Conservation (phyloP, 192 early-diverging fungal species). For the Coemansia pectinata region DNA sequence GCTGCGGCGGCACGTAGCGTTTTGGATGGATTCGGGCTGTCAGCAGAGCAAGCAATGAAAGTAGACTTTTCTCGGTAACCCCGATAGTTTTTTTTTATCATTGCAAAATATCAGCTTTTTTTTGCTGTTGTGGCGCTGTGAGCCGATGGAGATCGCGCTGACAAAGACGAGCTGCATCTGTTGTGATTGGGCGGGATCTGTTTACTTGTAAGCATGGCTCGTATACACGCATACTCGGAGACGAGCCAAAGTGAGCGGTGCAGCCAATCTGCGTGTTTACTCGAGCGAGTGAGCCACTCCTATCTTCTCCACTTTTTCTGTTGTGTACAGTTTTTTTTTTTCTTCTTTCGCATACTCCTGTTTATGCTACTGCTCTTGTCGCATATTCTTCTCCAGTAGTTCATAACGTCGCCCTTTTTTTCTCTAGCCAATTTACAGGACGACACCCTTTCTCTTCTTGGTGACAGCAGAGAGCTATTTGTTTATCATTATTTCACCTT, state of each 20-base stretch:
- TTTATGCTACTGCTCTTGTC: background rate
- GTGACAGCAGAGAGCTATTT: background rate
- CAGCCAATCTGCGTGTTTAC: conserved; percentile 9
- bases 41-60: conserved; percentile 35
- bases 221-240: background rate
- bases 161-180: background rate
- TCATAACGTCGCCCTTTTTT: background rate
- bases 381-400: too few species aligned
- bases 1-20: conserved; percentile 43
- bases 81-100: background rate
- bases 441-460: background rate
- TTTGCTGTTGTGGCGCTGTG: background rate
- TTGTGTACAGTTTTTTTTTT: background rate
- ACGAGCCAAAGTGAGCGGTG: background rate
- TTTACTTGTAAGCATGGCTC: conserved; percentile 18
- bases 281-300: background rate
- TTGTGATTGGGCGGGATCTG: conserved; percentile 40
- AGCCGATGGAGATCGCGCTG: background rate
- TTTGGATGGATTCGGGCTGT: conserved; percentile 43
- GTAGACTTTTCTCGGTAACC: conserved; percentile 40
- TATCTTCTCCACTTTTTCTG: conserved; percentile 3
- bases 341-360: background rate
- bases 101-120: background rate
- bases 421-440: background rate
- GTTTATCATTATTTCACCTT: conserved; percentile 5